phyloP scores from a whole-genome alignment of 345 rosid species.

The Salix purpurea region DNA sequence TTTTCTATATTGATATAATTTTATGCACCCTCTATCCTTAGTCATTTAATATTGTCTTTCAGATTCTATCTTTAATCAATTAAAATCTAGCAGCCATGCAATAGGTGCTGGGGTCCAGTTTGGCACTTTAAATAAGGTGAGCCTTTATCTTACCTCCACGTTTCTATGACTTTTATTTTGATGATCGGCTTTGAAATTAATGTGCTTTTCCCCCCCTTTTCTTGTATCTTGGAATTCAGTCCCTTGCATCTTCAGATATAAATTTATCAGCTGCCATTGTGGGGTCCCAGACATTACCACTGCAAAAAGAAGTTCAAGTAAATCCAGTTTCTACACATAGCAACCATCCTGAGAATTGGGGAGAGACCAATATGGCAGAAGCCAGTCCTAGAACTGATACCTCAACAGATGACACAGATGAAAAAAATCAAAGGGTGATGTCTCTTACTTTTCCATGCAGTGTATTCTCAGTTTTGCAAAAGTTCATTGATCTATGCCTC shows the following conservation, averaged over 20 bases:
- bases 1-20: not conserved
- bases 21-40: not conserved
- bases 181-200: conserved; percentile 7
- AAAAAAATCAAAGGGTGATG: conserved; percentile 69
- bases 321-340: conserved; percentile 43
- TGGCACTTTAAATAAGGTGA: conserved; percentile 48
- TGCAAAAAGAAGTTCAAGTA: conserved; percentile 36
- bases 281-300: conserved; percentile 32
- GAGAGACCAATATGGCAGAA: conserved; percentile 66
- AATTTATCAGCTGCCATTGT: conserved; percentile 28
- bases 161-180: conserved; percentile 3
- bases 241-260: conserved; percentile 34
- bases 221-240: conserved; percentile 17
- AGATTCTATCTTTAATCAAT: conserved; percentile 54
- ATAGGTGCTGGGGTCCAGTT: conserved; percentile 42
- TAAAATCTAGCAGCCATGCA: conserved; percentile 44
- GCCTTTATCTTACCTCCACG: not conserved
- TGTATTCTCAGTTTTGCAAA: not conserved
- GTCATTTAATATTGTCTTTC: conserved; percentile 4
- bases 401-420: conserved; percentile 87
- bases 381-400: conserved; percentile 83
- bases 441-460: not conserved
- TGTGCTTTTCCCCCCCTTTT: not conserved
- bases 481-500: not conserved
- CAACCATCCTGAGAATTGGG: conserved; percentile 51